Evolutionary conservation across 176 grass and related monocot genomes (phyloP), one percentile per base, ranked within the genome.

Genomic region (Cenchrus americanus): DNA sequence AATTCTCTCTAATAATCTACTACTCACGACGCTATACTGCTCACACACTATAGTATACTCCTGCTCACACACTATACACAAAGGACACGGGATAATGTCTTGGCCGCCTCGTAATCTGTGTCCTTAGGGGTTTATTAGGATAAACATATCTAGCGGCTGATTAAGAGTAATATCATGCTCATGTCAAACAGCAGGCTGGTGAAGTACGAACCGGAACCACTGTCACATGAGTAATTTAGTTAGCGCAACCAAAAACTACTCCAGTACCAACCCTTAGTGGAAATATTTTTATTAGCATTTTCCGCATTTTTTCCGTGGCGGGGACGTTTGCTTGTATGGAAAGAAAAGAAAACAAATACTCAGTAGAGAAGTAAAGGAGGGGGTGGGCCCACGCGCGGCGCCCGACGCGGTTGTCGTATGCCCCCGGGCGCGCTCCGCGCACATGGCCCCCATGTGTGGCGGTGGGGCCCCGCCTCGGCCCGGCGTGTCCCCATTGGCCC

Each of bases 381-480:
- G 3, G 6, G 71, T 75, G 72, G 51, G 51, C 15, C 17, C 17
- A 0, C 41, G 3, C 8, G 76, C 76, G 76, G 77, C 82, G 62
- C 61, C 51, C 52, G 69, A 61, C 70, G 70, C 62, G 49, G 59
- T 55, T 76, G 87, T 89, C 77, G 62, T 55, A 60, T 84, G 55
- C 40, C 46, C 40, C 46, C 26, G 19, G 60, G 54, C 43, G 62
- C 60, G 14, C 13, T 21, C 13, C 49, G 4, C 62, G 82, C 82
- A 81, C 82, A 77, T 89, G 87, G 82, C 76, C 62, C 75, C 87
- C 82, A 81, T 81, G 82, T 89, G 81, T 66, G 47, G 5, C 18
- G 1, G 57, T 60, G 57, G 57, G 5, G 6, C 62, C 6, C 7
- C 49, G 13, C 23, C 17, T 0, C 12, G 26, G 18, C 55, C 11